Percentiles rank a stretch among this genome's conserved stretches.
Evolutionary conservation across 345 rosid species (phyloP).

Genomic region (Camelina sativa): DNA sequence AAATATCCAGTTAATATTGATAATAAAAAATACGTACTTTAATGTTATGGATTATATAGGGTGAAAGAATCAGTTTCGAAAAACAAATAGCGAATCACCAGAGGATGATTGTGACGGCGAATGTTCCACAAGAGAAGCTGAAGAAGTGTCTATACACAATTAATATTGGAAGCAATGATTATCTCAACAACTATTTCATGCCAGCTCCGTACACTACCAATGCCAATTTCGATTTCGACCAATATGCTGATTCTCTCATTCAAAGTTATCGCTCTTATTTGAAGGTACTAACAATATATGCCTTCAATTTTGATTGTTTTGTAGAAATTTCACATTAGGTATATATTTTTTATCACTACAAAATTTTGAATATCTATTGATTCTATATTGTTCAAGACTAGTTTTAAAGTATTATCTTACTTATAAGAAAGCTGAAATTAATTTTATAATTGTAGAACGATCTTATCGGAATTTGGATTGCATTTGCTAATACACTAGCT

Average conservation of each 20-base stretch:
- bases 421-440: no score
- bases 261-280: conserved; percentile 30
- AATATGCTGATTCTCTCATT: conserved; percentile 42
- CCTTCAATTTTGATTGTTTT: no score
- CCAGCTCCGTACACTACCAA: conserved; percentile 37
- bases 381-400: no score
- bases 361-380: no score
- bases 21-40: no score
- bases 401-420: no score
- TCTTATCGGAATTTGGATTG: no score
- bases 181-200: conserved; percentile 58
- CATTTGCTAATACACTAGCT: no score
- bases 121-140: conserved; percentile 39
- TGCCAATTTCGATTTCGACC: conserved; percentile 15
- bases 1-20: no score
- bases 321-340: not conserved
- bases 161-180: conserved; percentile 58
- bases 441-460: no score
- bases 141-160: conserved; percentile 56
- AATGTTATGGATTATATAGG: conserved; percentile 42
- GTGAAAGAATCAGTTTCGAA: conserved; percentile 45
- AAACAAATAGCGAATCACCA: conserved; percentile 52
- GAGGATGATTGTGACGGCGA: conserved; percentile 25
- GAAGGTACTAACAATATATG: conserved; percentile 15
- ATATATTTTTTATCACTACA: not conserved